Evolutionary conservation across 2,329 filamentous ascomycete genomes (phyloP).

Genomic region (Alternaria rosae): DNA sequence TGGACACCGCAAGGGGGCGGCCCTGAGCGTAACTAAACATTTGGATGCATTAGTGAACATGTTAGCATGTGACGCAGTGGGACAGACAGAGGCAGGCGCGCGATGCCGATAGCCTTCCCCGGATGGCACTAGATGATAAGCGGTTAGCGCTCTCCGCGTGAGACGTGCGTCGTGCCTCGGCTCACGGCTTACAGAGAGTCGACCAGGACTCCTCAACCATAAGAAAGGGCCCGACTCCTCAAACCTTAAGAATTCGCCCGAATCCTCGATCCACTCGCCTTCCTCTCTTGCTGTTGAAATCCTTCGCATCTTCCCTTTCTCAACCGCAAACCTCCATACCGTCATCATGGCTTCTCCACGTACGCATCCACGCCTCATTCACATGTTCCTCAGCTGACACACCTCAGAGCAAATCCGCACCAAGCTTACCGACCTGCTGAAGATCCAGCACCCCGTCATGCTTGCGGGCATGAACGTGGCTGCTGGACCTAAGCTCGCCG

Average conservation of each 20-base stretch:
- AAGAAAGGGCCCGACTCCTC: conserved; percentile 26
- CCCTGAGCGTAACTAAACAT: conserved; percentile 3
- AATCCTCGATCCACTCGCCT: conserved; percentile 13
- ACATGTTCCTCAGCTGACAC: conserved; percentile 36
- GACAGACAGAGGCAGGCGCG: conserved; percentile 1
- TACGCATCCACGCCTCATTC: conserved; percentile 56
- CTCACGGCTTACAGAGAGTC: conserved; percentile 26
- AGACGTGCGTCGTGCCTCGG: conserved; percentile 33
- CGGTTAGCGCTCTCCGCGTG: conserved; percentile 23
- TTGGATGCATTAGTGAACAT: conserved; percentile 7
- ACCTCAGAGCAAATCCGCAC: conserved; percentile 84
- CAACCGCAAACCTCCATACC: conserved; percentile 7
- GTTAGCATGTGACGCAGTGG: conserved; percentile 29
- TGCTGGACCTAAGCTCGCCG: conserved; percentile 93
- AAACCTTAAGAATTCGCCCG: conserved; percentile 24
- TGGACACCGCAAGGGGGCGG: not conserved
- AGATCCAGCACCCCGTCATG: conserved; percentile 95
- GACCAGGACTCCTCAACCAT: conserved; percentile 31
- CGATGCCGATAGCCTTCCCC: conserved; percentile 16
- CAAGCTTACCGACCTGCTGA: conserved; percentile 91
- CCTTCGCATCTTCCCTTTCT: conserved; percentile 1
- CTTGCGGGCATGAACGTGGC: conserved; percentile 99
- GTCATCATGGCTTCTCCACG: conserved; percentile 78
- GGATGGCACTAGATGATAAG: conserved; percentile 13
- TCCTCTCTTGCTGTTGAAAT: not conserved